Evolutionary conservation across 2,329 filamentous ascomycete genomes (phyloP).

Genomic region (Huntiella decipiens): DNA sequence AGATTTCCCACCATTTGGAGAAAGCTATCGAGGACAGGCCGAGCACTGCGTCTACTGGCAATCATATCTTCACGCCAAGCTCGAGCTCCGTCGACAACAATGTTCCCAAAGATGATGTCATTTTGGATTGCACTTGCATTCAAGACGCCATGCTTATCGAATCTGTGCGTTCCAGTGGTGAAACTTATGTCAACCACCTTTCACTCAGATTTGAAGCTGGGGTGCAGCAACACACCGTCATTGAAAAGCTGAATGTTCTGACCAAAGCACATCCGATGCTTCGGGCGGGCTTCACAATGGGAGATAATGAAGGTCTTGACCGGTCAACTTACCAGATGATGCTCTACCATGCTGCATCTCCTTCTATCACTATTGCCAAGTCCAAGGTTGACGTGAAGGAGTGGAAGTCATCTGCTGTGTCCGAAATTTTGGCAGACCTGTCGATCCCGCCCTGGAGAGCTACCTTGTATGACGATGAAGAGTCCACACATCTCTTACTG

Average conservation of each 20-base stretch:
- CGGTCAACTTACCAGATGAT: slow-evolving; percentile 2
- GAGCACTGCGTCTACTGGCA: neutral
- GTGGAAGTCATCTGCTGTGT: slow-evolving; percentile 21
- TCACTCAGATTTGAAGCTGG: slow-evolving; percentile 28
- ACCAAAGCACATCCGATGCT: slow-evolving; percentile 47
- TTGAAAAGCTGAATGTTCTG: slow-evolving; percentile 39
- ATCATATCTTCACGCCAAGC: neutral
- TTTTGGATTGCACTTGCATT: slow-evolving; percentile 44
- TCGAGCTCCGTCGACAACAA: neutral
- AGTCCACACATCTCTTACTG: slow-evolving; percentile 19
- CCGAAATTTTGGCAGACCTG: slow-evolving; percentile 23
- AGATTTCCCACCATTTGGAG: neutral
- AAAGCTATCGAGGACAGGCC: neutral
- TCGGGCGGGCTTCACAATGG: slow-evolving; percentile 50
- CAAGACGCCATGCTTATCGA: slow-evolving; percentile 66
- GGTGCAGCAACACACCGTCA: slow-evolving; percentile 24
- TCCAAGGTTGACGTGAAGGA: slow-evolving; percentile 17
- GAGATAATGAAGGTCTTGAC: slow-evolving; percentile 16
- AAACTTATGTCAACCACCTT: slow-evolving; percentile 59
- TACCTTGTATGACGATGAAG: slow-evolving; percentile 22
- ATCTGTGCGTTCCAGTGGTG: slow-evolving; percentile 46
- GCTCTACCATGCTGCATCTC: neutral
- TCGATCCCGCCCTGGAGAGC: slow-evolving; percentile 45
- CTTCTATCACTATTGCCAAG: neutral
- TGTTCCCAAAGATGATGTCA: slow-evolving; percentile 8